A percentile compares a stretch with the other conserved stretches of the same genome.
Conservation (phyloP, 2,329 filamentous ascomycete genomes). For the Aspergillus fructus region DNA sequence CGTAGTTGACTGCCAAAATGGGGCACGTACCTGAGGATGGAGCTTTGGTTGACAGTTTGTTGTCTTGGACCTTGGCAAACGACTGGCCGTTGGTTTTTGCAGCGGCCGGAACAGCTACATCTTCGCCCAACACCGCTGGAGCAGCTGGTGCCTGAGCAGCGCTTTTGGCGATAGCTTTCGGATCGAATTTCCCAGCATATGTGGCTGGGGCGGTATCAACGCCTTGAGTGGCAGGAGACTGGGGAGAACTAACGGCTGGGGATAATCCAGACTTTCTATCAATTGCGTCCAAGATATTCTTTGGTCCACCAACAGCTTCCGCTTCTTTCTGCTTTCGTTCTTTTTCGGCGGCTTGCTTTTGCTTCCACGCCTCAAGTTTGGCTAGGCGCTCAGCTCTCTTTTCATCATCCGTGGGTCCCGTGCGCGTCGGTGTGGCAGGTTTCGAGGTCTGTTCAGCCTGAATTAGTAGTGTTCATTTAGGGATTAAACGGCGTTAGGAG, state of each 20-base stretch:
- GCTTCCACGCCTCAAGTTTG: conserved; percentile 88
- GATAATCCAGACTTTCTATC: conserved; percentile 65
- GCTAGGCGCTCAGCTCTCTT: conserved; percentile 79
- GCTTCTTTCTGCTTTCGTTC: conserved; percentile 70
- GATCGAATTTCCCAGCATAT: conserved; percentile 80
- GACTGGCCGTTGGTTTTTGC: conserved; percentile 42
- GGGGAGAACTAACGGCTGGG: conserved; percentile 52
- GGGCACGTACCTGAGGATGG: conserved; percentile 39
- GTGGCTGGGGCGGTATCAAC: conserved; percentile 52
- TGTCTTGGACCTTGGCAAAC: conserved; percentile 41
- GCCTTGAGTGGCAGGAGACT: conserved; percentile 52
- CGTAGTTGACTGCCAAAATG: background rate
- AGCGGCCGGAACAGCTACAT: conserved; percentile 52
- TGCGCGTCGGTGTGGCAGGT: conserved; percentile 43
- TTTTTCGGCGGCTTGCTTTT: conserved; percentile 74
- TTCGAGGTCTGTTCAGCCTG: conserved; percentile 52
- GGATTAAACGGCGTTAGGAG: background rate
- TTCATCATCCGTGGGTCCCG: conserved; percentile 65
- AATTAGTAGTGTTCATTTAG: background rate
- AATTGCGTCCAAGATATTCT: conserved; percentile 70
- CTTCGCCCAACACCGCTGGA: conserved; percentile 55
- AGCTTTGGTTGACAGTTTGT: conserved; percentile 45
- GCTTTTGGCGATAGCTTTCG: conserved; percentile 82
- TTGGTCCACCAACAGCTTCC: conserved; percentile 60
- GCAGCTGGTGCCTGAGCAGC: conserved; percentile 60